A percentile compares a stretch with the other conserved stretches of the same genome.
Conservation (phyloP, 2,329 filamentous ascomycete genomes). For the Colletotrichum endophyticum region DNA sequence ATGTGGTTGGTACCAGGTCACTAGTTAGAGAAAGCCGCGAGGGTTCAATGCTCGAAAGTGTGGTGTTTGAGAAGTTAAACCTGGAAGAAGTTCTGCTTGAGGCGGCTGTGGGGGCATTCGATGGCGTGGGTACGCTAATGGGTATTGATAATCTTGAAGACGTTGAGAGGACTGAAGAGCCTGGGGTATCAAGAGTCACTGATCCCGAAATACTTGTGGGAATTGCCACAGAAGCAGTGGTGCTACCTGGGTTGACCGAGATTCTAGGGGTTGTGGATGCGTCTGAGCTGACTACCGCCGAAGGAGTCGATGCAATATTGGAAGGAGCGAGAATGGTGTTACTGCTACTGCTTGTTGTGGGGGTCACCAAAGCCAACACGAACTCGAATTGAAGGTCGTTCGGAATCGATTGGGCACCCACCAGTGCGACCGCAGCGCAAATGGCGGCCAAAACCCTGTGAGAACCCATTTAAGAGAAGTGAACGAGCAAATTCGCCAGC, state of each 20-base stretch:
- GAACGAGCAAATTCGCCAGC: neutral
- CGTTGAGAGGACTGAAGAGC: neutral
- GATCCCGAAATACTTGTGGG: neutral
- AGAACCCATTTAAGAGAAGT: neutral
- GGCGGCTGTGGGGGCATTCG: neutral
- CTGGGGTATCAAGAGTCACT: neutral
- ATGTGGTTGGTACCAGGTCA: neutral
- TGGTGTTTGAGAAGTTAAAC: neutral
- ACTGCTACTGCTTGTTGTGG: neutral
- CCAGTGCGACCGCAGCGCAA: neutral
- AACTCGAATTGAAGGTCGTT: neutral
- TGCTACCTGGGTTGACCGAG: neutral
- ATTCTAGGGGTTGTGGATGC: neutral
- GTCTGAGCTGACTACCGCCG: neutral
- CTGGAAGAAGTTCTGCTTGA: neutral
- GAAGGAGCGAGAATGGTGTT: neutral
- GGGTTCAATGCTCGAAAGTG: neutral
- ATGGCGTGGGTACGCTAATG: neutral
- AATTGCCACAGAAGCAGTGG: neutral
- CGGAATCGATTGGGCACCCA: neutral
- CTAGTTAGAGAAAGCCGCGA: neutral
- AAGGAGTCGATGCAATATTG: neutral
- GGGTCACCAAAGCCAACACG: neutral
- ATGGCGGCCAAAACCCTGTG: neutral
- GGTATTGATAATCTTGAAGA: neutral